Base-by-base conservation (phyloP, 2,329 filamentous ascomycete genomes). In the Arthrobotrys megalospora region DNA sequence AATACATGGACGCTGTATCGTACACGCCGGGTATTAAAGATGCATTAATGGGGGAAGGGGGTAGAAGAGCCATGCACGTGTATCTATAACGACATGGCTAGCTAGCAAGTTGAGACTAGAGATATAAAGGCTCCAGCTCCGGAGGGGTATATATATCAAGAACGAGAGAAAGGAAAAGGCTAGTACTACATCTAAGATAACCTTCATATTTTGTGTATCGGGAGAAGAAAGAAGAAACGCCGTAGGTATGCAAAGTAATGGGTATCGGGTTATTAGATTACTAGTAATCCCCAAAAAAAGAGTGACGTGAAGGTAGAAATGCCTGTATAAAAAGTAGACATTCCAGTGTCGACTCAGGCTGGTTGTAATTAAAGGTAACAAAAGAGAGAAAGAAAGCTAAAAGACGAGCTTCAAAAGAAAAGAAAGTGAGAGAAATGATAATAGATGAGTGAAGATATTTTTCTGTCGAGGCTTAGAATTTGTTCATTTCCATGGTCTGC, bases 401-500 rank as follows among this genome's bases (percentile, higher is more conserved):
- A 55, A 32, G 24, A 48, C 6, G 24, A 6, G n/a, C 16, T 28
- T 28, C 48, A 38, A 62, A 45, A 28, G 19, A 41, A 21, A 58
- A 32, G 55, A 41, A 21, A 70, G 60, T 21, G 28, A 65, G n/a
- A 68, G 12, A 21, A 14, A 4, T 21, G 16, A 32, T 43, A 6
- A 16, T 38, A 58, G 32, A 21, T 34, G 32, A 38, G 19, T 7
- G 43, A 34, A n/a, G 41, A 48, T 28, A 10, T 10, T 19, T 19
- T 7, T 43, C 38, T 34, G 24, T 11, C 41, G 38, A 21, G 4
- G 32, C 28, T 66, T 78, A 78, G 38, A 78, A 78, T 16, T 72
- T 78, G 41, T 78, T 78, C 8, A 75, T 79, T 28, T 79, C 69
- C 76, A 75, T 69, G 6, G 76, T 79, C 36, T 79, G 76, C 24